Evolutionary conservation across 768 basidiomycete species (phyloP), one percentile per base, ranked within the genome.

Genomic region (Panellus pusillus): DNA sequence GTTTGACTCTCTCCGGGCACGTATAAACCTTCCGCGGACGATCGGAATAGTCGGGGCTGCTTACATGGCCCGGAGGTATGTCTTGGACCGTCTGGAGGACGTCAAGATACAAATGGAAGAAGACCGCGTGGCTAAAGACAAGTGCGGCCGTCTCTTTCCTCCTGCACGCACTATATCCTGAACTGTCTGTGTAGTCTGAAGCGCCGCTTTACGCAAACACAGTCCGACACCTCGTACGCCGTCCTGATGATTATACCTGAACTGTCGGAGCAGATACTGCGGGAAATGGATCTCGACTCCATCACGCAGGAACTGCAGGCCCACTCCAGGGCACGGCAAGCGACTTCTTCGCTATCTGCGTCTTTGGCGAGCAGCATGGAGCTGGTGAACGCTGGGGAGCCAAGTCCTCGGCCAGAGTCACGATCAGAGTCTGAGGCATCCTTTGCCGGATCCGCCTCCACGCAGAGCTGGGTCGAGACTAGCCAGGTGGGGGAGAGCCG

Each of bases 191-290:
- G 8, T 50, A 93, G 91, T 60, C 70, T 94, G 24, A 79, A 82
- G 47, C 75, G 83, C 42, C 77, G 93, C 32, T 95, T 92, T 67
- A 74, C 78, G 31, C 83, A 89, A 57, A 91, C 85, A 20, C 86
- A 89, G 60, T 83, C 90, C 54, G 87, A 93, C 63, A 77, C 82
- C 19, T 82, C 86, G 7, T 95, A 83, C 64, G 92, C 88, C 0
- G 71, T 84, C 52, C 82, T 84, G 71, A 80, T 82, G 5, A n/a
- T 57, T 42, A 60, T 60, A 57, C 84, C 79, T 7, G 81, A 77
- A 6, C 74, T 85, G 40, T 76, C 74, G 29, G 66, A 73, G 13
- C 78, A 79, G 54, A 71, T 88, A 7, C 68, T 83, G 2, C 72
- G 75, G 24, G 82, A 77, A 38, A 81, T 88, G 77, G 80, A 88